These are phyloP conservation scores for Earliella scabrosa DNA, from an alignment of 1,284 basidiomycete genomes.

Conservation along the genomic window DNA sequence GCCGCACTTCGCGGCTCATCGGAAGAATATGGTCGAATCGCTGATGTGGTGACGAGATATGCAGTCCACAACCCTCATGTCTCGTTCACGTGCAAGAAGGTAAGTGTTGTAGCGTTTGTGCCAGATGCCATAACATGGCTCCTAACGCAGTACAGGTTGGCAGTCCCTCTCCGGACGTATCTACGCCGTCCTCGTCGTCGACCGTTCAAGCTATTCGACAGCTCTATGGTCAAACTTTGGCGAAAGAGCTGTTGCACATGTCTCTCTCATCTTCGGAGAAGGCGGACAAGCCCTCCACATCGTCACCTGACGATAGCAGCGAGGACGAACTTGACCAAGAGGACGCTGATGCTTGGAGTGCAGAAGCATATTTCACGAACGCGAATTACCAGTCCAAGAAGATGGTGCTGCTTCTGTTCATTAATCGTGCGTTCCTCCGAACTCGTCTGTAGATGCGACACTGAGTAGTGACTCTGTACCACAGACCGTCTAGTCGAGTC, in stretches of 20 bases:
- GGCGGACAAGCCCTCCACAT: background rate
- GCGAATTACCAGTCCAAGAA: slow-evolving; percentile 92
- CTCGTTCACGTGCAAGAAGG: slow-evolving; percentile 93
- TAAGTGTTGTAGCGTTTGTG: slow-evolving; percentile 37
- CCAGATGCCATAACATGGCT: no score
- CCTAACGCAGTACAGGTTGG: no score
- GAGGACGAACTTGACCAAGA: slow-evolving; percentile 33
- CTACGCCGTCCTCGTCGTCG: slow-evolving; percentile 76
- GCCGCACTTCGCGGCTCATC: slow-evolving; percentile 85
- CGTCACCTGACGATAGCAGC: slow-evolving; percentile 18
- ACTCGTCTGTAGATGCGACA: background rate
- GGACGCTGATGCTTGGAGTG: slow-evolving; percentile 54
- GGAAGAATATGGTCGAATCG: slow-evolving; percentile 92
- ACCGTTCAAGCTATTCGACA: slow-evolving; percentile 77
- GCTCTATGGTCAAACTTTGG: slow-evolving; percentile 83
- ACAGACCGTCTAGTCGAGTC: slow-evolving; percentile 95
- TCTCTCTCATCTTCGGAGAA: slow-evolving; percentile 42
- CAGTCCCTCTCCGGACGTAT: slow-evolving; percentile 78
- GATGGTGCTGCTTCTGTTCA: slow-evolving; percentile 89
- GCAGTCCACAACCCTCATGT: slow-evolving; percentile 91
- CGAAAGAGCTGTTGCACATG: slow-evolving; percentile 78
- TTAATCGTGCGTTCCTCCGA: slow-evolving; percentile 81
- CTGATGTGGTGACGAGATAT: slow-evolving; percentile 95
- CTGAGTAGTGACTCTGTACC: background rate
- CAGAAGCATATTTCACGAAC: slow-evolving; percentile 82